Evolutionary conservation across 2,329 filamentous ascomycete genomes (phyloP), one percentile per base, ranked within the genome.

Genomic region (Xylaria digitata): DNA sequence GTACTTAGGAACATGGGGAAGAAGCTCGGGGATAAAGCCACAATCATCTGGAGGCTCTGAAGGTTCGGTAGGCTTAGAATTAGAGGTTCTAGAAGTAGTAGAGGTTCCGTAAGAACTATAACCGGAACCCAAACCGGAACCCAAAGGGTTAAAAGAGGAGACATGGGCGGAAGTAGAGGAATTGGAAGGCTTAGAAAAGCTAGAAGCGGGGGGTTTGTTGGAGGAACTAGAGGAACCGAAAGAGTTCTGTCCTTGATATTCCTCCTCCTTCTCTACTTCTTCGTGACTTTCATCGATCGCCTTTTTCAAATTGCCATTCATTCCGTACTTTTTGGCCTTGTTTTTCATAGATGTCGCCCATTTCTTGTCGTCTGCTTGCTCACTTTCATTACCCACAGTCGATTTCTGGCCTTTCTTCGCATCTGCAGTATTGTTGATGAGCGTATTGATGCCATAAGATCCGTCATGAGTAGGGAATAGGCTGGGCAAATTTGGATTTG

Each of bases 401-500:
- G 65, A 8, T 43, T 70, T 73, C 48, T 61, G 68, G 17, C 70
- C 67, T 45, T 69, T 70, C 55, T 66, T 73, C 26, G 60, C 45
- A 19, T 63, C 43, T 34, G 59, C 21, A 26, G 72, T 69, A 37
- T 70, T 26, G 32, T 68, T 74, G 54, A 76, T 64, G 32, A 72
- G 70, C 23, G 74, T 75, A 52, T 77, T 77, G 49, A 75, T 66
- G 21, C 76, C 76, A 56, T 76, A 77, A 21, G 75, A 76, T 23
- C 75, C 75, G 56, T 77, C 72, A 60, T 75, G 73, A 34, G 69
- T 68, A 3, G 74, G 76, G 56, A 69, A 75, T 32, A 76, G 66
- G 23, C 69, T 65, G 9, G 75, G 75, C 6, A 77, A 66, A 19
- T 67, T 57, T 7, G 53, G 52, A 59, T 43, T 59, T 8, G 59